These are phyloP conservation scores for Silene latifolia DNA, from an alignment of 148 eudicot species.

Conservation along the genomic window DNA sequence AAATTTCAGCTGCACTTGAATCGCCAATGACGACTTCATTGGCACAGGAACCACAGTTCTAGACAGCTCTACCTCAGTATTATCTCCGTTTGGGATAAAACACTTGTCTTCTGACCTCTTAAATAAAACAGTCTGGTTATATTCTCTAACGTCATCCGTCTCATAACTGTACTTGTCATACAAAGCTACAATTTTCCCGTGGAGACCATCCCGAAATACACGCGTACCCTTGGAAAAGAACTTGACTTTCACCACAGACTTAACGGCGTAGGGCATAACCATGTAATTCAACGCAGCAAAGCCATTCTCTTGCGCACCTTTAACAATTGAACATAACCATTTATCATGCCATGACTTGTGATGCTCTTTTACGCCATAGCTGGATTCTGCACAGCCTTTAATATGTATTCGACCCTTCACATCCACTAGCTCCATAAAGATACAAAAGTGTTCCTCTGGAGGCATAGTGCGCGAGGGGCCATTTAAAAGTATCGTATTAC, in stretches of 20 bases:
- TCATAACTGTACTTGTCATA: neutral
- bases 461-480: neutral
- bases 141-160: neutral
- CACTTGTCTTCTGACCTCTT: neutral
- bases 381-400: neutral
- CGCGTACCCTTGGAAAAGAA: neutral
- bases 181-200: constrained; percentile 2
- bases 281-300: constrained; percentile 2
- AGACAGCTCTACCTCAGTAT: neutral
- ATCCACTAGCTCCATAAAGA: neutral
- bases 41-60: neutral
- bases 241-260: neutral
- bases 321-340: neutral
- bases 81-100: neutral
- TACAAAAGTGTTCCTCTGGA: neutral
- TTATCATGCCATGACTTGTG: neutral
- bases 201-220: neutral
- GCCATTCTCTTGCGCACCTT: neutral
- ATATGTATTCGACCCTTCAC: neutral
- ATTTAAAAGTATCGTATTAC: neutral
- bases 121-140: neutral
- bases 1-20: neutral
- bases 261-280: neutral
- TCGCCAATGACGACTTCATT: neutral
- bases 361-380: neutral